Evolutionary conservation across 2,329 filamentous ascomycete species (phyloP).

Genomic region (Botrytis fabae): DNA sequence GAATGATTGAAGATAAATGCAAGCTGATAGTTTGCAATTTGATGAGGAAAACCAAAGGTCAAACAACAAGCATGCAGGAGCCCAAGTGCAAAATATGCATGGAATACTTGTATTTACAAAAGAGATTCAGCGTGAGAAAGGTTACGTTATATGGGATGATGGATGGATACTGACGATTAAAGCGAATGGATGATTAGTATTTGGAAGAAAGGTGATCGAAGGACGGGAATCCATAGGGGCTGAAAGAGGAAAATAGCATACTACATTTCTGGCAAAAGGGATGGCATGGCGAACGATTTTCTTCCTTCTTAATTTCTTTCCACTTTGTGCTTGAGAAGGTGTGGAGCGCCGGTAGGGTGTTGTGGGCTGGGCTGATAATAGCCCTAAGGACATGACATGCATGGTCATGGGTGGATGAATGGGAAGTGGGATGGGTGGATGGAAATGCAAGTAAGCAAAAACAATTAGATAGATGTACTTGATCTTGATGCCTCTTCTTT

Average conservation of each 20-base stretch:
- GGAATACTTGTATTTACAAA: constrained; percentile 22
- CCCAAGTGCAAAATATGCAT: constrained; percentile 12
- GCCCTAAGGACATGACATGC: background rate
- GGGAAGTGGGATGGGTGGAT: background rate
- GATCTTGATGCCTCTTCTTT: constrained; percentile 13
- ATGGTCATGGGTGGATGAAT: background rate
- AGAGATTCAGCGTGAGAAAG: constrained; percentile 2
- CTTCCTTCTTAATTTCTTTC: constrained; percentile 9
- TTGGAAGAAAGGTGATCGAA: background rate
- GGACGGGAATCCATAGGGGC: background rate
- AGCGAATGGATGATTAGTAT: background rate
- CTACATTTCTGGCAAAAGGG: constrained; percentile 17
- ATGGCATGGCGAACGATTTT: constrained; percentile 14
- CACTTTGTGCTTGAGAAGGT: background rate
- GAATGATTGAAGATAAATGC: constrained; percentile 2
- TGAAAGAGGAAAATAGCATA: constrained; percentile 21
- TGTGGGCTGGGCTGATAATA: constrained; percentile 1
- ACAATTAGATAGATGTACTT: constrained; percentile 24
- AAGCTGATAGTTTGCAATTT: background rate
- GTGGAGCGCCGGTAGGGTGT: background rate
- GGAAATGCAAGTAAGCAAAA: constrained; percentile 4
- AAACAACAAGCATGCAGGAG: constrained; percentile 13
- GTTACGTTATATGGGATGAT: constrained; percentile 10
- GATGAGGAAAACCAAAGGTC: constrained; percentile 12
- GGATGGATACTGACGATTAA: constrained; percentile 10